Evolutionary conservation across 1,139 yeast genomes (phyloP).

Genomic region (Suhomyces taliae): DNA sequence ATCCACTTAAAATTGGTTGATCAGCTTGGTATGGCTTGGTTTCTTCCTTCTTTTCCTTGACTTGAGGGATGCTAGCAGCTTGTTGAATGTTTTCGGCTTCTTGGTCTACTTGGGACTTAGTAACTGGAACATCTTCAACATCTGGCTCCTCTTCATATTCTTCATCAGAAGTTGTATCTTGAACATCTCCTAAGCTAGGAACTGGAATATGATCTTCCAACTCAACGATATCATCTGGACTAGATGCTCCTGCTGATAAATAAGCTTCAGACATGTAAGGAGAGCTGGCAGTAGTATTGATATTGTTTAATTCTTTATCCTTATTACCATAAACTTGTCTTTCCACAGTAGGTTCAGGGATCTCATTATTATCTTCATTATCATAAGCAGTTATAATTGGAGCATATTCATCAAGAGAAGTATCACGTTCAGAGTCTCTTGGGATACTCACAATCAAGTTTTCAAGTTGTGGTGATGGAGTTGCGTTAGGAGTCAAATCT

Average conservation of each 20-base stretch:
- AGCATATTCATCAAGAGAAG: neutral
- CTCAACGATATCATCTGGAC: conserved; percentile 1
- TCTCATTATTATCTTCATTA: neutral
- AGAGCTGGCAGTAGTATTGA: conserved; percentile 4
- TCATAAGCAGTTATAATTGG: neutral
- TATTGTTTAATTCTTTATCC: neutral
- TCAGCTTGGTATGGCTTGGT: no score
- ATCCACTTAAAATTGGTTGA: neutral
- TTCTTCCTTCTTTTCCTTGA: no score
- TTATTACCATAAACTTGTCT: neutral
- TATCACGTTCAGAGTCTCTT: neutral
- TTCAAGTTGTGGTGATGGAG: neutral
- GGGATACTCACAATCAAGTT: neutral
- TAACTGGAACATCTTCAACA: neutral
- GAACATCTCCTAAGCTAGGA: conserved; percentile 10
- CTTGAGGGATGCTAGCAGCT: no score
- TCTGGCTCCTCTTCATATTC: conserved; percentile 3
- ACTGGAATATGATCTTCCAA: conserved; percentile 8
- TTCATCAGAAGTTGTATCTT: conserved; percentile 2
- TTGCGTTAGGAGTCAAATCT: neutral
- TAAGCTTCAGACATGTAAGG: conserved; percentile 7
- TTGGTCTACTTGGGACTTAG: no score
- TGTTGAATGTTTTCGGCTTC: no score
- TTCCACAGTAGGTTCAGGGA: neutral
- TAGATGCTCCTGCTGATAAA: neutral